Percentiles rank a stretch among this genome's conserved stretches.
phyloP scores from a whole-genome alignment of 2,329 filamentous ascomycete genomes.

The Orbilia brochopaga region DNA sequence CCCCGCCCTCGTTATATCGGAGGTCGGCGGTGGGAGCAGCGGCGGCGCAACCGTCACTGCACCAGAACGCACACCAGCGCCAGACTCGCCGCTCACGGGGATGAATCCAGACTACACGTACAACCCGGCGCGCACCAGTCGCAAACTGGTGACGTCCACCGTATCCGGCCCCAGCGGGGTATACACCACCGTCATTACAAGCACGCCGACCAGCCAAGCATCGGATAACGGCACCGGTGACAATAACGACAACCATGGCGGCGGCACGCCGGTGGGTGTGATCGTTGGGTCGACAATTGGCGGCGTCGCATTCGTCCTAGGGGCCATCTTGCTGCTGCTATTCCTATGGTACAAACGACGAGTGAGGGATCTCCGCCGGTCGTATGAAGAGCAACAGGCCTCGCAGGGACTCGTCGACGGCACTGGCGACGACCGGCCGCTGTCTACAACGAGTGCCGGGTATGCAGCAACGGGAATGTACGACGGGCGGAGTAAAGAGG shows the following conservation, averaged over 20 bases:
- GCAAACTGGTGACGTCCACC: constrained; percentile 53
- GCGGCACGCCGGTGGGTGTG: constrained; percentile 60
- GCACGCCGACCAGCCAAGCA: constrained; percentile 57
- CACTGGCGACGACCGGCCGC: constrained; percentile 55
- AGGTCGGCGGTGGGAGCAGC: constrained; percentile 70
- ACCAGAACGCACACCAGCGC: constrained; percentile 68
- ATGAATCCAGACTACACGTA: constrained; percentile 71
- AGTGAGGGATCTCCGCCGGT: constrained; percentile 53
- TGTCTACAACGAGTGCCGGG: constrained; percentile 54
- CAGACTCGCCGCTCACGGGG: constrained; percentile 72
- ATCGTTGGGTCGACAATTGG: constrained; percentile 62
- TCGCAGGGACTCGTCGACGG: constrained; percentile 44
- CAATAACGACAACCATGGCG: constrained; percentile 57
- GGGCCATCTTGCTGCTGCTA: constrained; percentile 66
- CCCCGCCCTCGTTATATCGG: constrained; percentile 67
- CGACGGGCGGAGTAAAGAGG: constrained; percentile 61
- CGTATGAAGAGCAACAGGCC: constrained; percentile 50
- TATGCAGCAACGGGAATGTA: constrained; percentile 24
- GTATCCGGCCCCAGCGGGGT: constrained; percentile 59
- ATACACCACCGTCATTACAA: constrained; percentile 58
- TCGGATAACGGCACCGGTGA: constrained; percentile 24
- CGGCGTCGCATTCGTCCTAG: constrained; percentile 64
- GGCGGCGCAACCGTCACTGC: constrained; percentile 74
- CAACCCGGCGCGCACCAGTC: constrained; percentile 26
- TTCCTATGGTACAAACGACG: constrained; percentile 68